Evolutionary conservation across 495 filamentous ascomycete genomes (phyloP).

Genomic region (Neurospora sp.): DNA sequence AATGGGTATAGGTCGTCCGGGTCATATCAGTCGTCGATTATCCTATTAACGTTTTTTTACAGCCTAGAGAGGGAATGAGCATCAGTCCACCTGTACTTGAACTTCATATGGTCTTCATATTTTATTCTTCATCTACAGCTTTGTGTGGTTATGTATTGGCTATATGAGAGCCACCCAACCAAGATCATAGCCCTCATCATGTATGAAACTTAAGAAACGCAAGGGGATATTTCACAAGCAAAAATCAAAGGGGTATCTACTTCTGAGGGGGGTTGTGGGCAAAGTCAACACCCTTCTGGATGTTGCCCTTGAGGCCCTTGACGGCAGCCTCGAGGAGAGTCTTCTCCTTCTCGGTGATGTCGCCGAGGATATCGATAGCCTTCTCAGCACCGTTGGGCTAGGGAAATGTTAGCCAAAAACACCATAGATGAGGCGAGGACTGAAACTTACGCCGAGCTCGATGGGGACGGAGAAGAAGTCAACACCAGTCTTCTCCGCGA

Average conservation of each 20-base stretch:
- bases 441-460: slow-evolving; percentile 73
- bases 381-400: slow-evolving; percentile 76
- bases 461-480: slow-evolving; percentile 96
- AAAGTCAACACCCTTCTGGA: slow-evolving; percentile 86
- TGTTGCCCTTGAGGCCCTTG: slow-evolving; percentile 77
- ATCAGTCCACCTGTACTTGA: slow-evolving; percentile 14
- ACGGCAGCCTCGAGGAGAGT: slow-evolving; percentile 65
- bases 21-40: not conserved
- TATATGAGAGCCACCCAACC: slow-evolving; percentile 1
- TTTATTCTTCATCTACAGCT: slow-evolving; percentile 25
- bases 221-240: not conserved
- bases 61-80: slow-evolving; percentile 7
- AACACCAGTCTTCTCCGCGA: slow-evolving; percentile 68
- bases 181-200: not conserved
- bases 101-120: not conserved
- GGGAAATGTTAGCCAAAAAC: slow-evolving; percentile 10
- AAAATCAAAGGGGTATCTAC: slow-evolving; percentile 19
- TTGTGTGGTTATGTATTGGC: not conserved
- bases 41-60: slow-evolving; percentile 5
- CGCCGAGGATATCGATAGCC: slow-evolving; percentile 63
- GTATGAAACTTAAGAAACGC: not conserved
- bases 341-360: slow-evolving; percentile 74
- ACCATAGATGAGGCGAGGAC: not conserved
- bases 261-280: slow-evolving; percentile 56
- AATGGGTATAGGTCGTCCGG: not conserved